phyloP scores from a whole-genome alignment of 768 basidiomycete genomes.

The Phlegmacium glaucopus region DNA sequence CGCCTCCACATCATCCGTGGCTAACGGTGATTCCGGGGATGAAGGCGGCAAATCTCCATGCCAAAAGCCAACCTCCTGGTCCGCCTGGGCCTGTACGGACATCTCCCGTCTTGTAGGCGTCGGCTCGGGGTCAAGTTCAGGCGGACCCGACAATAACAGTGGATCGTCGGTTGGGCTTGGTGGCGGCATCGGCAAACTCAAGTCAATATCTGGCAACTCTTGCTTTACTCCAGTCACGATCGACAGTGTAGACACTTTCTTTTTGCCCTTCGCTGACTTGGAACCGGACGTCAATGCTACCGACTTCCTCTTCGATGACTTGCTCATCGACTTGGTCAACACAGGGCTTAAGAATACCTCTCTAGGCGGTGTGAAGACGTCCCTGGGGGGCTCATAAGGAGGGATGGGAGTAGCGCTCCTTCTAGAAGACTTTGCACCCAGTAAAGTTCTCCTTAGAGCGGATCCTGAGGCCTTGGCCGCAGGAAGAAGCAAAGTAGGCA shows the following conservation, averaged over 20 bases:
- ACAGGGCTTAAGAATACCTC: constrained; percentile 48
- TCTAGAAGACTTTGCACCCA: constrained; percentile 23
- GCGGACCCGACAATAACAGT: constrained; percentile 51
- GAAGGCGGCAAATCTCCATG: constrained; percentile 18
- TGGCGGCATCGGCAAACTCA: constrained; percentile 58
- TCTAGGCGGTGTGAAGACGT: constrained; percentile 70
- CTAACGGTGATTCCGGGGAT: constrained; percentile 16
- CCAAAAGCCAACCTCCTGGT: background rate
- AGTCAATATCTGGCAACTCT: constrained; percentile 61
- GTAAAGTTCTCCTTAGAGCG: constrained; percentile 16
- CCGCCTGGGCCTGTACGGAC: constrained; percentile 7
- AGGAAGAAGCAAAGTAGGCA: constrained; percentile 16
- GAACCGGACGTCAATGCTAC: constrained; percentile 9
- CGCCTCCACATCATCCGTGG: constrained; percentile 14
- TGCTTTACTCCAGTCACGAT: constrained; percentile 42
- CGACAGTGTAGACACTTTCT: constrained; percentile 7
- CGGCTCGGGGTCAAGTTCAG: constrained; percentile 15
- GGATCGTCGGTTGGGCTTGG: constrained; percentile 78
- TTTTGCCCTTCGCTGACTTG: constrained; percentile 9
- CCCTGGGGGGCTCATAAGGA: constrained; percentile 61
- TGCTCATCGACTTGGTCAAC: constrained; percentile 33
- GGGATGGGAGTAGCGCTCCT: constrained; percentile 56
- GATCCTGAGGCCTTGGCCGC: constrained; percentile 6
- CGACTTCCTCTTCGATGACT: constrained; percentile 10
- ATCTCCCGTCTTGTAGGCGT: constrained; percentile 10